These are phyloP conservation scores for Ganoderma leucocontextum DNA, from an alignment of 1,284 basidiomycete genomes.

Conservation along the genomic window DNA sequence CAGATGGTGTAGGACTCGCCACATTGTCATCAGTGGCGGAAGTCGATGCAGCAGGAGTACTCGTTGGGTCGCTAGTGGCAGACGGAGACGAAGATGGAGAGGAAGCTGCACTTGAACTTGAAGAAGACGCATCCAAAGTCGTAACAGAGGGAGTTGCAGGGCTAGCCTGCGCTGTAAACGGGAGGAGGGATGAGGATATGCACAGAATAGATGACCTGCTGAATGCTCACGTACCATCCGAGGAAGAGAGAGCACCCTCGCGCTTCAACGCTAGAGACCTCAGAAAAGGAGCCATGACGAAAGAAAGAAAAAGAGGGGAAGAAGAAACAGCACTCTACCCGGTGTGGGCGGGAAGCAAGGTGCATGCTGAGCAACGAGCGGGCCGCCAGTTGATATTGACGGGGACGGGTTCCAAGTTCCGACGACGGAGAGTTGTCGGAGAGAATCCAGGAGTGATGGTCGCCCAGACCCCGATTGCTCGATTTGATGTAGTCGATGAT, in stretches of 20 bases:
- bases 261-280: slow-evolving; percentile 12
- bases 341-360: slow-evolving; percentile 9
- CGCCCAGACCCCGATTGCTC: background rate
- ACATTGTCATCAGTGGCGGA: background rate
- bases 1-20: background rate
- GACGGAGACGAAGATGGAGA: background rate
- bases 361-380: slow-evolving; percentile 7
- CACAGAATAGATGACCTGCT: background rate
- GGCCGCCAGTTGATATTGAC: background rate
- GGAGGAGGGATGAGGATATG: background rate
- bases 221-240: slow-evolving; percentile 5
- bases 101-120: background rate
- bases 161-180: slow-evolving; percentile 3
- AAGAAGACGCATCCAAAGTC: background rate
- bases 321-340: slow-evolving; percentile 4
- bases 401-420: background rate
- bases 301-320: background rate
- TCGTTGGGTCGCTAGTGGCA: background rate
- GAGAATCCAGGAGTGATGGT: slow-evolving; percentile 7
- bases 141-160: slow-evolving; percentile 6
- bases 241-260: background rate
- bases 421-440: background rate
- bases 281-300: slow-evolving; percentile 8
- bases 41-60: background rate
- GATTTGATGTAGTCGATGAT: background rate